Base-by-base conservation (phyloP, 78 protist species). In the Dictyostelium firmibasis region DNA sequence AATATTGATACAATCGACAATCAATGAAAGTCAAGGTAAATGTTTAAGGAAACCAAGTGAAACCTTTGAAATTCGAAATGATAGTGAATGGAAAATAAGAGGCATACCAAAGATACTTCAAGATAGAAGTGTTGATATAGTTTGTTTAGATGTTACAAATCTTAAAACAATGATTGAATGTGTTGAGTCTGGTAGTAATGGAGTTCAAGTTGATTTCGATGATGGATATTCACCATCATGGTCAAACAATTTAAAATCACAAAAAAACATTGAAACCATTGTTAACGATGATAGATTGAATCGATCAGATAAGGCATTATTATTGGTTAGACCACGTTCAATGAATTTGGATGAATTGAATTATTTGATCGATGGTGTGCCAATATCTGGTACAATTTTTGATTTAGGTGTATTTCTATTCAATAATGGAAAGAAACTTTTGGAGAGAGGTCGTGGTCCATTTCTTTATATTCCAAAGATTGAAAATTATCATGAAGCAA, bases 381-480 rank as follows among this genome's bases (percentile, higher is more conserved):
- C 95, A 23, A 23, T 91, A 2, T n/a, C 92, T 31, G 98, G 96
- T 1, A 14, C 96, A 0, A 25, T 97, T 2, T 94, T 94, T 60
- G 98, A 97, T 43, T 92, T 91, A n/a, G 98, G 92, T 3, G 77
- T 94, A 29, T 92, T 69, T 81, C 47, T 97, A 81, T 94, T 43
- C 76, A 93, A 83, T 92, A 97, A 86, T 75, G 96, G 81, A 9
- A 11, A 47, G 33, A 27, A 27, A 4, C 70, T 85, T 18, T 1
- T 67, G 2, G 43, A 60, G 14, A 35, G 0, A 4, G 92, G 92
- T 33, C 35, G 86, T 3, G 97, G 97, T 0, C 97, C 97, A 33
- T 97, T 81, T 36, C 92, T 83, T 44, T 97, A 97, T 44, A 35
- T 97, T 11, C 98, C 98, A 50, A 97, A 97, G 91, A 6, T 97